Base-by-base conservation (phyloP, 495 filamentous ascomycete species). In the Rhypophila decipiens region DNA sequence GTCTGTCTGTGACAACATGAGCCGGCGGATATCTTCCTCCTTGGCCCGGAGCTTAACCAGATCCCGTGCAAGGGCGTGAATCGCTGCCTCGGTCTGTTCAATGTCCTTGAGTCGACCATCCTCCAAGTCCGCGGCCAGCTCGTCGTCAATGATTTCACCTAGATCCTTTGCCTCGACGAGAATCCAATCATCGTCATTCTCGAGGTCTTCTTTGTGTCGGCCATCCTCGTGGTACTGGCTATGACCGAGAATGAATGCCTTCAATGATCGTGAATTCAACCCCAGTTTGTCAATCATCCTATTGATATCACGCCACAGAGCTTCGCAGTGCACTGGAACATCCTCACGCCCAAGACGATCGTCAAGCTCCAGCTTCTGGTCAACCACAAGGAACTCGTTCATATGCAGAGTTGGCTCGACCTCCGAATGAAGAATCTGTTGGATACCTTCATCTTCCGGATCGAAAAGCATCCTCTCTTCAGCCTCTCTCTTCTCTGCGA, bases 261-360 rank as follows among this genome's bases (percentile, higher is more conserved):
- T 69, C 21, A 99, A 64, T 10, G 83, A 78, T 4, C 87, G 82
- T 21, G 85, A 82, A 62, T 96, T 96, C 24, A 97, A 73, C 5
- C 90, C 94, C 17, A 96, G 65, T 2, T 86, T 90, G 58, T 96
- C 90, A 22, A 97, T 78, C 93, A 97, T 99, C 11, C 85, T 86
- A 63, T 97, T 97, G 56, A 96, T 88, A 53, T 96, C 94, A 12
- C 88, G 77, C 66, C 90, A 97, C 1, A 96, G 70, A 20, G 82
- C 75, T 61, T 97, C 94, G 47, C 72, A 63, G 1, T 60, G 60
- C n/a, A 38, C 46, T 1, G 63, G 60, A 0, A 65, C 46, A 24
- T 61, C 51, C 17, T 90, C 79, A 34, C 87, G 79, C 76, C 82
- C 17, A 77, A 80, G 38, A n/a, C 39, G 50, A 18, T 42, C 11